These are phyloP conservation scores for Penicillium griseofulvum DNA, from an alignment of 2,329 filamentous ascomycete genomes.

Conservation along the genomic window DNA sequence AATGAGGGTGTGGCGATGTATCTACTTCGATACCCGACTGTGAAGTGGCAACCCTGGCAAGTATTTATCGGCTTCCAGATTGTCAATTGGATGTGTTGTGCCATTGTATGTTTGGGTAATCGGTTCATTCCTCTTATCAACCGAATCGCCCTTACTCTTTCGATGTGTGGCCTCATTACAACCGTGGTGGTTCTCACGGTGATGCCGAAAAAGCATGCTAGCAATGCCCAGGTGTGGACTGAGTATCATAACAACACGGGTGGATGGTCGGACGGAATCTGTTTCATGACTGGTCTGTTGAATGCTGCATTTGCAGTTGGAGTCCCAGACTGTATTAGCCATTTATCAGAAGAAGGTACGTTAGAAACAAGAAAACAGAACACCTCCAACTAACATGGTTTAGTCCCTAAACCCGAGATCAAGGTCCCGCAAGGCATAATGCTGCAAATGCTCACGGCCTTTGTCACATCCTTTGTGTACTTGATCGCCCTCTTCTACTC, in stretches of 20 bases:
- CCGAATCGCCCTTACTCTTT: slow-evolving; percentile 53
- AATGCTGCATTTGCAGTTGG: slow-evolving; percentile 68
- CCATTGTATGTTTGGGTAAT: slow-evolving; percentile 55
- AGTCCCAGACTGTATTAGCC: slow-evolving; percentile 61
- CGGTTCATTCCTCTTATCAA: slow-evolving; percentile 49
- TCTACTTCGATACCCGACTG: slow-evolving; percentile 21
- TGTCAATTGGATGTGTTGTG: slow-evolving; percentile 52
- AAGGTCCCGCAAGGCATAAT: slow-evolving; percentile 48
- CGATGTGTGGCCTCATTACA: slow-evolving; percentile 48
- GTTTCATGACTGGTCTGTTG: slow-evolving; percentile 59
- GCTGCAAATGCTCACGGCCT: slow-evolving; percentile 47
- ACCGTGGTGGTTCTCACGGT: slow-evolving; percentile 49
- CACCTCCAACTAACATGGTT: neutral
- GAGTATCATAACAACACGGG: slow-evolving; percentile 31
- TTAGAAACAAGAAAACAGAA: neutral
- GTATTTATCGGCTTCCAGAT: slow-evolving; percentile 41
- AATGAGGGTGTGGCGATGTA: slow-evolving; percentile 35
- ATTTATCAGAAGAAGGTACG: slow-evolving; percentile 57
- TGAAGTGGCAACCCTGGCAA: slow-evolving; percentile 31
- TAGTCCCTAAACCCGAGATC: slow-evolving; percentile 27
- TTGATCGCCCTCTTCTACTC: slow-evolving; percentile 45
- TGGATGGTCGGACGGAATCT: slow-evolving; percentile 33
- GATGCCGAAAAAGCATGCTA: slow-evolving; percentile 46
- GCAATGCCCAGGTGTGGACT: slow-evolving; percentile 27
- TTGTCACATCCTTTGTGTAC: slow-evolving; percentile 46